phyloP scores from a whole-genome alignment of 2,329 filamentous ascomycete species.

The Stagonosporopsis chrysanthemi region DNA sequence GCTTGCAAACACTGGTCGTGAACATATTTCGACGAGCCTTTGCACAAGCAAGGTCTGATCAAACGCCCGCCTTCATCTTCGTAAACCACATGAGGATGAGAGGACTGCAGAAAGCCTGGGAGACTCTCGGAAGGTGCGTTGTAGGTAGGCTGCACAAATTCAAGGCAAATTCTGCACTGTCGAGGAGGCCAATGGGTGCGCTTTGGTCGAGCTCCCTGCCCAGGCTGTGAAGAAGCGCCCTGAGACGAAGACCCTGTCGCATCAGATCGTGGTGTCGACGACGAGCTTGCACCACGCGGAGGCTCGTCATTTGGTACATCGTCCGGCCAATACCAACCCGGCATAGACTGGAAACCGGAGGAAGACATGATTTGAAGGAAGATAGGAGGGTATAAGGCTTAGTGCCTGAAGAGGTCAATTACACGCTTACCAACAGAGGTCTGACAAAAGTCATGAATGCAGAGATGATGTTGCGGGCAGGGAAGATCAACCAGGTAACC shows the following conservation, averaged over 20 bases:
- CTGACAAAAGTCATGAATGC: slow-evolving; percentile 26
- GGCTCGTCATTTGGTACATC: slow-evolving; percentile 50
- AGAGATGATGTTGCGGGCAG: slow-evolving; percentile 24
- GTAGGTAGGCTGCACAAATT: slow-evolving; percentile 70
- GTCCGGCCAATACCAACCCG: slow-evolving; percentile 58
- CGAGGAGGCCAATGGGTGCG: slow-evolving; percentile 69
- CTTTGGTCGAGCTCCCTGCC: slow-evolving; percentile 27
- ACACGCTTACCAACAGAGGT: slow-evolving; percentile 31
- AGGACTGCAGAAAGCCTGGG: slow-evolving; percentile 64
- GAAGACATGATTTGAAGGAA: slow-evolving; percentile 49
- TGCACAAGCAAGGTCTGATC: slow-evolving; percentile 90
- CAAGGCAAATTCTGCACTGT: slow-evolving; percentile 89
- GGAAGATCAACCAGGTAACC: slow-evolving; percentile 27
- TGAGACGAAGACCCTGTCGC: slow-evolving; percentile 26
- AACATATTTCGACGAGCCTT: slow-evolving; percentile 90
- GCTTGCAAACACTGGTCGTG: slow-evolving; percentile 87
- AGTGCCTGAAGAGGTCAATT: slow-evolving; percentile 25
- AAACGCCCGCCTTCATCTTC: slow-evolving; percentile 78
- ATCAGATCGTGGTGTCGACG: slow-evolving; percentile 26
- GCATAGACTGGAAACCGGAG: slow-evolving; percentile 49
- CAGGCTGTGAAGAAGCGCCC: slow-evolving; percentile 21
- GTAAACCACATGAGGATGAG: slow-evolving; percentile 66
- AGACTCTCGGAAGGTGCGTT: slow-evolving; percentile 62
- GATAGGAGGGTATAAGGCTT: neutral
- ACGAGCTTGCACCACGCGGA: slow-evolving; percentile 15